phyloP scores from a whole-genome alignment of 306 rosid species.

The Luffa acutangula region DNA sequence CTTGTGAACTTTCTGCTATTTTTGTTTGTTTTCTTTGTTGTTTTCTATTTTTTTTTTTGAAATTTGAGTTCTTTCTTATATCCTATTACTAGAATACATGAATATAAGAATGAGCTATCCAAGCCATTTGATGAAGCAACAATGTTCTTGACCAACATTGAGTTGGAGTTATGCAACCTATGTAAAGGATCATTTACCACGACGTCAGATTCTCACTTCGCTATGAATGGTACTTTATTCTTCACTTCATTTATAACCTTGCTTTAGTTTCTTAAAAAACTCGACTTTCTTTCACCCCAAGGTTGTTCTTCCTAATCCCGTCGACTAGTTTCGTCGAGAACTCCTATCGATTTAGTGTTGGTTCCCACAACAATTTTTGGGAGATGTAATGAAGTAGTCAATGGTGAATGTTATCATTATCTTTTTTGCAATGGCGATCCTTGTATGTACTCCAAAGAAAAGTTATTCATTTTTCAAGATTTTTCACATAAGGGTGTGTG shows the following conservation, averaged over 20 bases:
- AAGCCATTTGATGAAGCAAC: conserved; percentile 67
- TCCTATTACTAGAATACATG: neutral
- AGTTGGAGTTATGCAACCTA: conserved; percentile 54
- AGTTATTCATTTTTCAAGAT: neutral
- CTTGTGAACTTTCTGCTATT: neutral
- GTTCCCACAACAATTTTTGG: no score
- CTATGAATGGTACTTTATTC: conserved; percentile 15
- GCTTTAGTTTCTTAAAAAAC: neutral
- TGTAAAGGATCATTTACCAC: conserved; percentile 43
- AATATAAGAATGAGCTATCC: conserved; percentile 53
- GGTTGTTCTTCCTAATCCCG: neutral
- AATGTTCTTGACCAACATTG: conserved; percentile 41
- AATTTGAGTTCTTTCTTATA: neutral
- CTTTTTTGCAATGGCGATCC: neutral
- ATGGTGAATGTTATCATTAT: neutral
- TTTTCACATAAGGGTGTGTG: neutral
- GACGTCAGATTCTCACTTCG: conserved; percentile 29
- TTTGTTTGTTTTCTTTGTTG: neutral
- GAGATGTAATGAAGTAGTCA: neutral
- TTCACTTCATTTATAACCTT: neutral
- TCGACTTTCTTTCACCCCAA: neutral
- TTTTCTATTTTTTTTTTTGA: neutral
- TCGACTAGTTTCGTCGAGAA: neutral
- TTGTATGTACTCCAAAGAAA: neutral
- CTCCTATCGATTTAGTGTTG: neutral